These are phyloP conservation scores for Catunica adiposa DNA, from an alignment of 2,329 filamentous ascomycete genomes.

Conservation along the genomic window DNA sequence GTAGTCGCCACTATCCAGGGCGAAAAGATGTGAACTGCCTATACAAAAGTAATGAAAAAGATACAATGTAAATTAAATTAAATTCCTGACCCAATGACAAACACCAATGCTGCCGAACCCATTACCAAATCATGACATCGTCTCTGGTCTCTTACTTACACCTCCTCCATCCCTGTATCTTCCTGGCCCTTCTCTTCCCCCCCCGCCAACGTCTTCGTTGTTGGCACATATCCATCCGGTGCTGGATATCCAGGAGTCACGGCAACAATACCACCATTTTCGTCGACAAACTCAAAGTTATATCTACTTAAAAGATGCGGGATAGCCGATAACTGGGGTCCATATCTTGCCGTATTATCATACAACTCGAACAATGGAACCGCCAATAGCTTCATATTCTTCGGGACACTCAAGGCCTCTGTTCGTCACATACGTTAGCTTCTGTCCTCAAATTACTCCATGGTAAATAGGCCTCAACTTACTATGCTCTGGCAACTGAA, in stretches of 20 bases:
- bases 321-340: constrained; percentile 88
- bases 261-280: constrained; percentile 73
- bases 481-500: constrained; percentile 86
- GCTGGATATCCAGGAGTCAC: constrained; percentile 53
- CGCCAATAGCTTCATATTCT: constrained; percentile 98
- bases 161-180: constrained; percentile 25
- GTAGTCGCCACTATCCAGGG: constrained; percentile 91
- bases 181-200: constrained; percentile 29
- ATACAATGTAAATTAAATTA: neutral
- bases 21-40: constrained; percentile 37
- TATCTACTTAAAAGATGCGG: constrained; percentile 88
- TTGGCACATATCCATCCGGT: constrained; percentile 42
- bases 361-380: constrained; percentile 96
- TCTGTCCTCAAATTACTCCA: neutral
- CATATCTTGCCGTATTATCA: constrained; percentile 89
- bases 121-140: neutral
- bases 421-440: constrained; percentile 17
- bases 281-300: constrained; percentile 95
- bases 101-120: neutral
- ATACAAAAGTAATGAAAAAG: neutral
- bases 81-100: too few relatives aligned
- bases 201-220: constrained; percentile 48
- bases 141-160: neutral
- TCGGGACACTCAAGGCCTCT: constrained; percentile 92
- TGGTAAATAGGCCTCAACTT: constrained; percentile 21